These are phyloP conservation scores for Podila clonocystis DNA, from an alignment of 192 early-diverging fungal genomes.

Conservation along the genomic window DNA sequence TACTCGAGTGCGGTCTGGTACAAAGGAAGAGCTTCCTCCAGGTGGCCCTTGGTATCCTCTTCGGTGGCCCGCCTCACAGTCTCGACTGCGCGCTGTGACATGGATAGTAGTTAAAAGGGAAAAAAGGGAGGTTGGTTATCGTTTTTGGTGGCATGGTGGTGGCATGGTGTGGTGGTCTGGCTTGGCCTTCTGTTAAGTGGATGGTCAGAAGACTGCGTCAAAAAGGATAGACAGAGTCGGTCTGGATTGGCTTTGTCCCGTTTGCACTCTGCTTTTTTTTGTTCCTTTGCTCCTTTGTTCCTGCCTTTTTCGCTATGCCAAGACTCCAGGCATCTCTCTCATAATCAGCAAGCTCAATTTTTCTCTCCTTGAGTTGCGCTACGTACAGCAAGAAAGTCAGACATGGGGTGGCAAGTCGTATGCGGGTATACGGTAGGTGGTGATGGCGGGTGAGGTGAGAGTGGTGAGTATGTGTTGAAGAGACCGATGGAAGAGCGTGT, in stretches of 20 bases:
- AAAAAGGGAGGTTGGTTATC: neutral
- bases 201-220: too few relatives aligned
- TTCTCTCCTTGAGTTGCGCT: too few relatives aligned
- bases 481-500: neutral
- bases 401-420: constrained; percentile 5
- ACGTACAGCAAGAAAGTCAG: constrained; percentile 47
- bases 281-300: neutral
- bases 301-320: neutral
- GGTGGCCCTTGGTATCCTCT: constrained; percentile 90
- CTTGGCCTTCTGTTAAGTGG: too few relatives aligned
- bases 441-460: neutral
- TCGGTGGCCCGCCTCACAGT: constrained; percentile 94
- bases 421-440: neutral
- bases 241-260: neutral
- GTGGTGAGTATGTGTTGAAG: neutral
- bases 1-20: constrained; percentile 94
- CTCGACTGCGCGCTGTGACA: constrained; percentile 84
- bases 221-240: too few relatives aligned
- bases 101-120: neutral
- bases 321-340: neutral
- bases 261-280: neutral
- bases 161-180: too few relatives aligned
- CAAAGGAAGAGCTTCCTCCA: constrained; percentile 89
- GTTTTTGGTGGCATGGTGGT: too few relatives aligned
- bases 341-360: neutral